These are phyloP conservation scores for Letharia lupina DNA, from an alignment of 495 filamentous ascomycete genomes.

Conservation along the genomic window DNA sequence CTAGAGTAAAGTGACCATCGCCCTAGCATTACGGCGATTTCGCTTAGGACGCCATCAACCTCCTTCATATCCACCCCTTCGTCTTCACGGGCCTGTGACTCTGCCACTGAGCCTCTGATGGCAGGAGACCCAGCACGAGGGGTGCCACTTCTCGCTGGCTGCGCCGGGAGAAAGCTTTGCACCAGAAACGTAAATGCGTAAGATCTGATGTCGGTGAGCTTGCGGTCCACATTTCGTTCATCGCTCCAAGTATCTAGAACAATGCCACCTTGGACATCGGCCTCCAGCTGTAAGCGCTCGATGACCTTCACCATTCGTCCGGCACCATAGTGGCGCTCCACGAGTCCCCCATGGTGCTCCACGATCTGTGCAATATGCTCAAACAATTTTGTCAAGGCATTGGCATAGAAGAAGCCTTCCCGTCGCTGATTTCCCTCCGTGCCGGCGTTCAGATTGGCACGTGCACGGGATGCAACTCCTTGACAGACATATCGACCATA, in stretches of 20 bases:
- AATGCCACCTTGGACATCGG: constrained; percentile 95
- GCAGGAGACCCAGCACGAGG: constrained; percentile 58
- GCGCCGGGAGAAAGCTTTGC: constrained; percentile 78
- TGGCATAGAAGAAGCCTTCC: constrained; percentile 85
- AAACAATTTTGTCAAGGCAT: constrained; percentile 81
- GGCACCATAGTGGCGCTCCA: constrained; percentile 85
- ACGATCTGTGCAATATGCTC: constrained; percentile 96
- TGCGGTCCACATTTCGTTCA: constrained; percentile 72
- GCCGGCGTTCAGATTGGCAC: constrained; percentile 62
- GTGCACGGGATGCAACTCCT: constrained; percentile 75
- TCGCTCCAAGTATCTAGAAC: constrained; percentile 92
- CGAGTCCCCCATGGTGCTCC: constrained; percentile 77
- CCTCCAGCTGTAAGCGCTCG: constrained; percentile 85
- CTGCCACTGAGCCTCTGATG: constrained; percentile 37
- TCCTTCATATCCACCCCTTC: constrained; percentile 94
- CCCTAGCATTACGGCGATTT: constrained; percentile 83
- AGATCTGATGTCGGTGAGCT: constrained; percentile 86
- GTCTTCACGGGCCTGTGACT: constrained; percentile 56
- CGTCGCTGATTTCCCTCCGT: constrained; percentile 50
- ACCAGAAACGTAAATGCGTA: constrained; percentile 97
- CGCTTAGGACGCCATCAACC: constrained; percentile 74
- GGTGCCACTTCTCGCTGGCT: constrained; percentile 45
- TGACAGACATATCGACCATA: constrained; percentile 94
- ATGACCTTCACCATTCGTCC: constrained; percentile 96
- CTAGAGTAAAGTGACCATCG: constrained; percentile 88